Conservation (phyloP, 306 rosid species). For the Abrus pulchellus region DNA sequence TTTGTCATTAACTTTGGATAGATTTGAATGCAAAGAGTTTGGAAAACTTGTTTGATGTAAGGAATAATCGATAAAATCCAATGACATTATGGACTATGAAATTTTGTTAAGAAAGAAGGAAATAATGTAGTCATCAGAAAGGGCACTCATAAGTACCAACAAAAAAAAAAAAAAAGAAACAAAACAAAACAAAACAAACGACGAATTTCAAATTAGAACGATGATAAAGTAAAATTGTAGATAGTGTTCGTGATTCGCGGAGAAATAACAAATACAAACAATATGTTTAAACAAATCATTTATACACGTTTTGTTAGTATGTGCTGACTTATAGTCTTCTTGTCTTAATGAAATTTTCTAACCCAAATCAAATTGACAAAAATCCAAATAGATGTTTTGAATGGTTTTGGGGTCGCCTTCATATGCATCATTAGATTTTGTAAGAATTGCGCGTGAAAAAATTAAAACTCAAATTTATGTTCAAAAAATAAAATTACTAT, state of each 20-base stretch:
- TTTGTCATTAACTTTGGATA: too few relatives aligned
- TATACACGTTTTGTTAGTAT: neutral
- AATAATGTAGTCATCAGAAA: too few relatives aligned
- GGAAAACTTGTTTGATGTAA: too few relatives aligned
- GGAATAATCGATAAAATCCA: too few relatives aligned
- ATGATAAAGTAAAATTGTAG: too few relatives aligned
- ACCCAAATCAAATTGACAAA: neutral
- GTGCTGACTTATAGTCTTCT: neutral
- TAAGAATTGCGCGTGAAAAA: neutral
- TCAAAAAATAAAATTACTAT: neutral
- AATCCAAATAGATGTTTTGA: slow-evolving; percentile 4
- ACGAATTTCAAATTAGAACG: too few relatives aligned
- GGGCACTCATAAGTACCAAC: too few relatives aligned
- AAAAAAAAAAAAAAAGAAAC: too few relatives aligned
- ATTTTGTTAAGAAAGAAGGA: too few relatives aligned
- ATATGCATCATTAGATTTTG: neutral
- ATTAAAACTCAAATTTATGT: neutral
- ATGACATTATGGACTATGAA: too few relatives aligned
- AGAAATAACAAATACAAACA: neutral
- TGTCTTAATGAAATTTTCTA: neutral
- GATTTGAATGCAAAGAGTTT: too few relatives aligned
- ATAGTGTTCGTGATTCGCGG: slow-evolving; percentile 22
- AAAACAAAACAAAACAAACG: too few relatives aligned
- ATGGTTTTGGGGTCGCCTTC: neutral
- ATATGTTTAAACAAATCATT: slow-evolving; percentile 1